These are phyloP conservation scores for Astraeus odoratus DNA, from an alignment of 768 basidiomycete genomes.

Conservation along the genomic window DNA sequence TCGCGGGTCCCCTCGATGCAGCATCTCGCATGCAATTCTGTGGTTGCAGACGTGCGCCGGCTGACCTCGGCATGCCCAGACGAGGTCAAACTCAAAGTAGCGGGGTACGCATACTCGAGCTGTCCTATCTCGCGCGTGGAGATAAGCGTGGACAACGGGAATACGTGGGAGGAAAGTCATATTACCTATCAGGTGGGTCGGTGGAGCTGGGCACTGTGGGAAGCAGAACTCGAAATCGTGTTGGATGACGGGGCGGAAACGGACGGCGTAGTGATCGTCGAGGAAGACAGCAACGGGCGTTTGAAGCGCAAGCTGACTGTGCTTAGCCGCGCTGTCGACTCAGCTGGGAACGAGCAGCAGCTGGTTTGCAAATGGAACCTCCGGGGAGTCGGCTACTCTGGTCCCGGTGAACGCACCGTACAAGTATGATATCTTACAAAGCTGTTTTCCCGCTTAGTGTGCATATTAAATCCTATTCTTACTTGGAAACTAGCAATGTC, in stretches of 20 bases:
- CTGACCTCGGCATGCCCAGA: slow-evolving; percentile 10
- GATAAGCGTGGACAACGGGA: slow-evolving; percentile 45
- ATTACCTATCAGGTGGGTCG: slow-evolving; percentile 55
- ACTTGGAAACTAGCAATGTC: no score
- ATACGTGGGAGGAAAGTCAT: slow-evolving; percentile 41
- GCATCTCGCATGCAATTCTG: slow-evolving; percentile 54
- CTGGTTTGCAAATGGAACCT: slow-evolving; percentile 55
- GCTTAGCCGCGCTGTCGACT: slow-evolving; percentile 48
- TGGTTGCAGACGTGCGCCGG: slow-evolving; percentile 32
- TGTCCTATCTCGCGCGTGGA: slow-evolving; percentile 45
- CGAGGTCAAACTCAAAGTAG: slow-evolving; percentile 26
- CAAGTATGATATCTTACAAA: not conserved
- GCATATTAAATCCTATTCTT: no score
- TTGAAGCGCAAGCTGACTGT: slow-evolving; percentile 17
- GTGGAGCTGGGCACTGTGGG: slow-evolving; percentile 78
- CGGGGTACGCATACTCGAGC: slow-evolving; percentile 51
- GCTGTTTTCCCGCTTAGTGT: not conserved
- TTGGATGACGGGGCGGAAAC: slow-evolving; percentile 18
- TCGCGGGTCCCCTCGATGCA: slow-evolving; percentile 52
- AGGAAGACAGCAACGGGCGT: slow-evolving; percentile 6
- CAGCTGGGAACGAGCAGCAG: slow-evolving; percentile 41
- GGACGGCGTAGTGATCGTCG: slow-evolving; percentile 5
- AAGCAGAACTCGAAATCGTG: slow-evolving; percentile 35
- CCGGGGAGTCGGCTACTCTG: slow-evolving; percentile 48
- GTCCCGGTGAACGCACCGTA: slow-evolving; percentile 19